Conservation (phyloP, 2,329 filamentous ascomycete genomes). For the Fusarium fracticaudum region DNA sequence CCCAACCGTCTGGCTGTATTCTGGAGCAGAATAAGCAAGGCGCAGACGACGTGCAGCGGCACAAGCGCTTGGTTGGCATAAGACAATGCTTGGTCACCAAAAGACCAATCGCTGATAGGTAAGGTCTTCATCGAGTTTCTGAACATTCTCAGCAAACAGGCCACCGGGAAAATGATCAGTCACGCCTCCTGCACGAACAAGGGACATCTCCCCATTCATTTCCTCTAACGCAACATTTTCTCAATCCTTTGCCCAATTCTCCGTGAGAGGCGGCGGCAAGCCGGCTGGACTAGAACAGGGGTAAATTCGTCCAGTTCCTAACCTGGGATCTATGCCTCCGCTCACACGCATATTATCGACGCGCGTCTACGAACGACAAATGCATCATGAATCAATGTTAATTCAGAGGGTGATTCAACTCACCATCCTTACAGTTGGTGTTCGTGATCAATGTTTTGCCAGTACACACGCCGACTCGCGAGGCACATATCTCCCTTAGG, state of each 20-base stretch:
- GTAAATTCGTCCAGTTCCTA: not conserved
- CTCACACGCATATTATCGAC: not conserved
- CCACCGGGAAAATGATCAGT: not conserved
- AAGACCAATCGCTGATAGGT: slow-evolving; percentile 10
- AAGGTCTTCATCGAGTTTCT: not conserved
- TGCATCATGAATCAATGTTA: not conserved
- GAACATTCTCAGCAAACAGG: not conserved
- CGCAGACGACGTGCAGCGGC: slow-evolving; percentile 27
- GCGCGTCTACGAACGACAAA: not conserved
- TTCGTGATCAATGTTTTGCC: not conserved
- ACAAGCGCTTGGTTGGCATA: slow-evolving; percentile 15
- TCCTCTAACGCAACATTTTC: not conserved
- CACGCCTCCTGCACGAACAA: not conserved
- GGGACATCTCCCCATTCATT: not conserved
- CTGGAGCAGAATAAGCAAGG: slow-evolving; percentile 29
- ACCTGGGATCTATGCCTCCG: not conserved
- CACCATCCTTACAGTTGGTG: not conserved
- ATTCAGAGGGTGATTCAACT: not conserved
- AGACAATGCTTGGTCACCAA: slow-evolving; percentile 13
- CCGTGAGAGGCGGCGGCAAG: not conserved
- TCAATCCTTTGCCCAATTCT: not conserved
- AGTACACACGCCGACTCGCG: not conserved
- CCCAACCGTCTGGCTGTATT: slow-evolving; percentile 28
- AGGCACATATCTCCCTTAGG: slow-evolving; percentile 7
- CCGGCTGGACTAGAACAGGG: not conserved